Evolutionary conservation across 805 yeast genomes (phyloP).

Genomic region (Suhomyces sp.): DNA sequence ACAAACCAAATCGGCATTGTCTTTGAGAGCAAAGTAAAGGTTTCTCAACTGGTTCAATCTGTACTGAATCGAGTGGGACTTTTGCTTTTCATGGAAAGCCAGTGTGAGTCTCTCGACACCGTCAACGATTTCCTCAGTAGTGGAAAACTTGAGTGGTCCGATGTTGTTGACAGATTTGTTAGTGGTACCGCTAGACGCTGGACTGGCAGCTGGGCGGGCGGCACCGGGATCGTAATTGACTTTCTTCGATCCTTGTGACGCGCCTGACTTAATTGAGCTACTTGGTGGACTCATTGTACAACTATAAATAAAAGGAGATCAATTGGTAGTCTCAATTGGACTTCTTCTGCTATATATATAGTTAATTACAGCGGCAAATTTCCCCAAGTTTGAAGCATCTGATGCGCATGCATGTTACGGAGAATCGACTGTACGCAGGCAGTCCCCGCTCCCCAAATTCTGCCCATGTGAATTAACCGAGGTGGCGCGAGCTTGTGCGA

Average conservation of each 20-base stretch:
- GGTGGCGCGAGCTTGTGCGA: too few species aligned
- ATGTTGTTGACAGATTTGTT: not conserved
- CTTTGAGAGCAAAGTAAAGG: conserved; percentile 60
- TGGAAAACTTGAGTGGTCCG: conserved; percentile 37
- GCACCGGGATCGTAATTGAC: not conserved
- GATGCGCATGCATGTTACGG: not conserved
- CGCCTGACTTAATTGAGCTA: not conserved
- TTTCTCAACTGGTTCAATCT: conserved; percentile 65
- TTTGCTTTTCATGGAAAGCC: conserved; percentile 44
- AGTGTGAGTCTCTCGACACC: conserved; percentile 42
- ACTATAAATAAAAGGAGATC: too few species aligned
- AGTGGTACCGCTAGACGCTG: not conserved
- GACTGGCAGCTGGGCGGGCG: not conserved
- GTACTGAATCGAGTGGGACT: conserved; percentile 49
- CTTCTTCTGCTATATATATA: too few species aligned
- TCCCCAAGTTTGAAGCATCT: not conserved
- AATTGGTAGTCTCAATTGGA: too few species aligned
- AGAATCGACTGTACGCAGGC: not conserved
- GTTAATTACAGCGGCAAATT: not conserved
- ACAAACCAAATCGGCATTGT: conserved; percentile 51
- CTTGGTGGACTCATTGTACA: not conserved
- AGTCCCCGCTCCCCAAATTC: not conserved
- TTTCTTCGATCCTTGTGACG: not conserved
- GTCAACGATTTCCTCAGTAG: conserved; percentile 45
- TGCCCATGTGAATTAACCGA: not conserved